phyloP scores from a whole-genome alignment of 129 eudicot species.

The Dittrichia graveolens region DNA sequence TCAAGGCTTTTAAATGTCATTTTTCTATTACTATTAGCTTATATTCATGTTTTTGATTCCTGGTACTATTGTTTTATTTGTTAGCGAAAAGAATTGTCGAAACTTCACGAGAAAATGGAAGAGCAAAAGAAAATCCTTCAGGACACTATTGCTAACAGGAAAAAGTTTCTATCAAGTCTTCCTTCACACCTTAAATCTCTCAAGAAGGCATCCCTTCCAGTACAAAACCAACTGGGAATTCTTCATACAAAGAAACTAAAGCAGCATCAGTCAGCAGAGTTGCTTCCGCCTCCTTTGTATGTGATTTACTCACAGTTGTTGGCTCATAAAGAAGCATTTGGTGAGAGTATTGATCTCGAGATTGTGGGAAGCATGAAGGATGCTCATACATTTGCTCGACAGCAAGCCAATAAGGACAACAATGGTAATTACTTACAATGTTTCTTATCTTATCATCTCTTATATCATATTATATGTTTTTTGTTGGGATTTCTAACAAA shows the following conservation, averaged over 20 bases:
- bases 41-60: background rate
- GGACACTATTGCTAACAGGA: conserved; percentile 83
- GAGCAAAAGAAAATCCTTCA: conserved; percentile 72
- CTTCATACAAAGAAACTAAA: conserved; percentile 83
- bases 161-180: conserved; percentile 94
- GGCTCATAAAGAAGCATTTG: conserved; percentile 98
- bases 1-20: background rate
- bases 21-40: background rate
- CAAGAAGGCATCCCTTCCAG: conserved; percentile 94
- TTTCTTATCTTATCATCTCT: conserved; percentile 15
- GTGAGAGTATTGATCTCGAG: conserved; percentile 89
- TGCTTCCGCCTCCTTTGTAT: conserved; percentile 96
- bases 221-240: conserved; percentile 85
- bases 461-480: background rate
- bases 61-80: conserved; percentile 5
- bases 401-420: conserved; percentile 81
- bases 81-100: conserved; percentile 89
- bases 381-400: conserved; percentile 83
- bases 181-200: conserved; percentile 97
- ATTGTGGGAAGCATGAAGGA: conserved; percentile 87
- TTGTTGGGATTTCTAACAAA: background rate
- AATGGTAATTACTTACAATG: conserved; percentile 39
- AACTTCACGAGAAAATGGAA: conserved; percentile 71
- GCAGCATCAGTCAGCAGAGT: conserved; percentile 83
- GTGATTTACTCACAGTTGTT: conserved; percentile 79